These are phyloP conservation scores for Taphrina flavorubra DNA, from an alignment of 1,139 yeast species.

Conservation along the genomic window DNA sequence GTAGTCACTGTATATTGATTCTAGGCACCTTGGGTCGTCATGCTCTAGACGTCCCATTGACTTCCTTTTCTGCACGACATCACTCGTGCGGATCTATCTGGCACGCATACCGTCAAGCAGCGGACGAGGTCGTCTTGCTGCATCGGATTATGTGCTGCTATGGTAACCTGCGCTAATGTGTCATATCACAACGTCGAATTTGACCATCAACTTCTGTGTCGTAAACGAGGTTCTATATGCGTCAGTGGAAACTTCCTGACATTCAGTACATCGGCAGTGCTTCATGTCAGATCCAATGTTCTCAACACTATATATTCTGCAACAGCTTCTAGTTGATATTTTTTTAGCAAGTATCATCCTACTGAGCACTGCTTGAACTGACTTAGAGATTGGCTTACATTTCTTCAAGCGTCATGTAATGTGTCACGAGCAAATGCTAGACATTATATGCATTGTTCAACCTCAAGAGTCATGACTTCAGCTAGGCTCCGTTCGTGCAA, in stretches of 20 bases:
- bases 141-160: conserved; percentile 1
- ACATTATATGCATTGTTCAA: too few species aligned
- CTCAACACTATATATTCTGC: conserved; percentile 40
- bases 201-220: too few species aligned
- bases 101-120: conserved; percentile 18
- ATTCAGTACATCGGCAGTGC: background rate
- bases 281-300: conserved; percentile 27
- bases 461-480: background rate
- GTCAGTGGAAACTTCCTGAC: too few species aligned
- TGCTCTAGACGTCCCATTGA: conserved; percentile 38
- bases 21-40: conserved; percentile 29
- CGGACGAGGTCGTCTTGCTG: conserved; percentile 6
- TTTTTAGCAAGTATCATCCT: conserved; percentile 39
- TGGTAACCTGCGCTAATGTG: background rate
- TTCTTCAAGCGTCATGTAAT: background rate
- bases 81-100: conserved; percentile 34
- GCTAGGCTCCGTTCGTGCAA: background rate
- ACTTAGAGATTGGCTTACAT: background rate
- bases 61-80: conserved; percentile 36
- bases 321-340: conserved; percentile 42
- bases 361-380: conserved; percentile 3
- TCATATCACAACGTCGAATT: too few species aligned
- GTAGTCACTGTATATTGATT: conserved; percentile 37
- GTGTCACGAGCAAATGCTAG: too few species aligned
- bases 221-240: too few species aligned